Base-by-base conservation (phyloP, 1,284 basidiomycete species). In the Pseudozyma sp. region DNA sequence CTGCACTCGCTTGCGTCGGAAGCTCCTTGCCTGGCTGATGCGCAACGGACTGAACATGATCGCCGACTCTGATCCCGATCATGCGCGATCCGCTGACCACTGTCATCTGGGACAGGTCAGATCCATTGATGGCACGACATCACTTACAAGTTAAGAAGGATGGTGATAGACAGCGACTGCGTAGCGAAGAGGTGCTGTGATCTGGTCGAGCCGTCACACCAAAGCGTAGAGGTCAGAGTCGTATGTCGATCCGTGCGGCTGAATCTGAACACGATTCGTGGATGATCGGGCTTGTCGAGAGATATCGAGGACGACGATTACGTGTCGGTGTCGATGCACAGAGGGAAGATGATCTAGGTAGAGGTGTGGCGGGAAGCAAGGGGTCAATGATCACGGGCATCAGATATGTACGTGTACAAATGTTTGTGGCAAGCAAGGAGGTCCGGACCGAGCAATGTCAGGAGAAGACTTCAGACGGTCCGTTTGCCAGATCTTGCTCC, bases 401-500 rank as follows among this genome's bases (percentile, higher is more conserved):
- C 17, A 47, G 24, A 34, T 35, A 35, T 53, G 39, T 14, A 48
- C 39, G 4, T 30, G 11, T 34, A 44, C 35, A 14, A 64, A 52
- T 64, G 49, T 57, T 64, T 64, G 61, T 57, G 49, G 19, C 47
- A 47, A 49, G 54, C 50, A 52, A 64, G 54, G 61, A 53, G 44
- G 37, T 19, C 31, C 31, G 34, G 43, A 42, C 47, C 17, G 19
- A 24, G 48, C 54, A 43, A 49, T 50, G 51, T 46, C 17, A 61
- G 52, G 51, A 29, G 37, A 16, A 33, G 51, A 42, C 51, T 53
- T 24, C 24, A 24, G 24, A 24, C 24, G 4, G 24, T 24, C 24
- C 24, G 24, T 24, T 24, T 24, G 24, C 24, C 24, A 24, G 24
- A 24, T 24, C 24, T 24, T 24, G 24, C 24, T 24, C 24, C 24